Base-by-base conservation (phyloP, 192 early-diverging fungal genomes). In the Podila horticola region DNA sequence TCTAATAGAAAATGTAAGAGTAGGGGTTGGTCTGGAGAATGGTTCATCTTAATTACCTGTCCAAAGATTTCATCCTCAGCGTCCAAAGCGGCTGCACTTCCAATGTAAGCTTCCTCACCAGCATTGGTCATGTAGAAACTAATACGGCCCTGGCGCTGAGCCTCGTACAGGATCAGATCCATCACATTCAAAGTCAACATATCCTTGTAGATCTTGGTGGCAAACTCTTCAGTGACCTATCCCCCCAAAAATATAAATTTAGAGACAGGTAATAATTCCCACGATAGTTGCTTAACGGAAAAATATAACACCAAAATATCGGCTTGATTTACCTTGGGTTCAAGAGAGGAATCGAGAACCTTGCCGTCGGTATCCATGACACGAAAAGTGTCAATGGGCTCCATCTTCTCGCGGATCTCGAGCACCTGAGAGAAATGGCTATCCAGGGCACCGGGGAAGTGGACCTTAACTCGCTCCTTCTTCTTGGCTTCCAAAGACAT, bases 81-180 rank as follows among this genome's bases (percentile, higher is more conserved):
- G 8, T 91, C 86, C 20, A 99, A 83, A 24, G 96, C 98, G 28
- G 95, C 96, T 7, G 96, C 97, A 66, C 88, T 92, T 60, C 96
- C 97, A 63, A 99, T 91, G 28, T 94, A 92, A 24, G 96, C 98
- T 82, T 99, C 98, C 86, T 99, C 98, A 52, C 98, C 98, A 87
- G 96, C 97, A 84, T 92, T 94, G 22, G 98, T 99, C 97, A 99
- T 98, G 86, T 99, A 99, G 66, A 99, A 99, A 64, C 93, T 95
- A 65, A 99, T 97, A 62, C 98, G 92, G 15, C 98, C 98, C 84
- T 99, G 98, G 12, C 98, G 90, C 84, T 99, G 98, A 24, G 98
- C 96, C 74, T 99, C 98, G 86, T 98, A 99, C 74, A 99, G 82
- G 60, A 99, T 92, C 79, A 93, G 68, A 82, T 99, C 98, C 96